Evolutionary conservation across 805 yeast genomes (phyloP).

Genomic region (Hanseniaspora hatyaiensis): DNA sequence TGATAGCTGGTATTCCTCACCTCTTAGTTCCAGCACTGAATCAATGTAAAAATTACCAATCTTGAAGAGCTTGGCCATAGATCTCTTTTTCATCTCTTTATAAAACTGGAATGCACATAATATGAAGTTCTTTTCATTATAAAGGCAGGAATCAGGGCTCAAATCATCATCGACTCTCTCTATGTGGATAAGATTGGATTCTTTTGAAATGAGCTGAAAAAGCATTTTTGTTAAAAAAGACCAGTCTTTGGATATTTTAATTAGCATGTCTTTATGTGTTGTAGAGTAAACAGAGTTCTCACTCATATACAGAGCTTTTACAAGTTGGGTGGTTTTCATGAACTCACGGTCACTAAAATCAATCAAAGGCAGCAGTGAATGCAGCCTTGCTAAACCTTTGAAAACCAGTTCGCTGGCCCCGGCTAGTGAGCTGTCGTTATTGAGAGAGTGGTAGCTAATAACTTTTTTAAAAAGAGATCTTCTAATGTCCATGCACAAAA

Average conservation of each 20-base stretch:
- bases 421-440: slow-evolving; percentile 15
- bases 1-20: neutral
- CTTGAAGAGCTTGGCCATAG: slow-evolving; percentile 26
- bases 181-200: slow-evolving; percentile 14
- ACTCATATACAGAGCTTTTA: slow-evolving; percentile 15
- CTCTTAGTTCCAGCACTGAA: slow-evolving; percentile 25
- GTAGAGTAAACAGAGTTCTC: neutral
- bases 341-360: neutral
- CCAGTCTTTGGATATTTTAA: slow-evolving; percentile 19
- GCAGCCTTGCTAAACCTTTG: neutral
- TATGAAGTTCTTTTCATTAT: slow-evolving; percentile 26
- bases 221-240: slow-evolving; percentile 22
- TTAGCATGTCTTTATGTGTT: neutral
- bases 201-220: slow-evolving; percentile 15
- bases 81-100: slow-evolving; percentile 28
- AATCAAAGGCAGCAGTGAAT: neutral
- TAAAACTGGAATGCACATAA: slow-evolving; percentile 29
- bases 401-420: slow-evolving; percentile 17
- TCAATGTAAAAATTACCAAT: slow-evolving; percentile 27
- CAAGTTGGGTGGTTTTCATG: neutral
- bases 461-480: slow-evolving; percentile 19
- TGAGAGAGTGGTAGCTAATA: slow-evolving; percentile 22
- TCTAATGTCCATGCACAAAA: slow-evolving; percentile 16
- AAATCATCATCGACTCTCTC: slow-evolving; percentile 7
- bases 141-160: slow-evolving; percentile 20